Percentiles rank a stretch among this genome's conserved stretches.
Evolutionary conservation across 495 filamentous ascomycete species (phyloP).

Genomic region (Annulohypoxylon nitens): DNA sequence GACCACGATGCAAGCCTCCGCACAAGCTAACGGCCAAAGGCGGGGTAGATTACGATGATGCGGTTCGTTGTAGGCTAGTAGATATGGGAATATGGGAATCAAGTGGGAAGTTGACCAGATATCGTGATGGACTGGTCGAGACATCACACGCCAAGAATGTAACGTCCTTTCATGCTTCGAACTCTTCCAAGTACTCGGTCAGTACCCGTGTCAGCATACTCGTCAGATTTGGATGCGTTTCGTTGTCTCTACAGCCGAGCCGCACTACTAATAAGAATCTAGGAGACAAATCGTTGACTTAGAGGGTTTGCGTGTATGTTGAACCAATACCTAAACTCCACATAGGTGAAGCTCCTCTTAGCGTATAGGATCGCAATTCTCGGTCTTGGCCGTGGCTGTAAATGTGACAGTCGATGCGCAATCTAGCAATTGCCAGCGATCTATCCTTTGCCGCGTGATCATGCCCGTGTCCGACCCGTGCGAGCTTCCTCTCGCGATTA

Average conservation of each 20-base stretch:
- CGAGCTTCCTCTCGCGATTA: constrained; percentile 14
- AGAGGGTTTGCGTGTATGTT: constrained; percentile 17
- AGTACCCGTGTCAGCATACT: neutral
- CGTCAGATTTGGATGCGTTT: constrained; percentile 1
- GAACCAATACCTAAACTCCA: constrained; percentile 42
- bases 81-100: constrained; percentile 17
- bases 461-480: constrained; percentile 5
- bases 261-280: constrained; percentile 13
- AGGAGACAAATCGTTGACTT: constrained; percentile 10
- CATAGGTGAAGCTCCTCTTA: constrained; percentile 34
- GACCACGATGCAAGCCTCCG: constrained; percentile 21
- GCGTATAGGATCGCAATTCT: constrained; percentile 28
- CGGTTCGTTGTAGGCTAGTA: constrained; percentile 22
- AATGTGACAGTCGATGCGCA: constrained; percentile 6
- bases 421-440: constrained; percentile 38
- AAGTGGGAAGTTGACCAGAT: constrained; percentile 13
- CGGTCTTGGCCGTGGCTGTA: constrained; percentile 21
- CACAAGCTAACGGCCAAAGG: constrained; percentile 26
- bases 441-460: constrained; percentile 41
- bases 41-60: constrained; percentile 33
- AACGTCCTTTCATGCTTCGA: constrained; percentile 26
- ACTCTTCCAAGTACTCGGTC: constrained; percentile 13
- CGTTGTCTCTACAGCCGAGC: neutral
- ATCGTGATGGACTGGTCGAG: constrained; percentile 40
- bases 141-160: constrained; percentile 41